Conservation (phyloP, 305 asterid genomes). For the Stenogyne calaminthoides region DNA sequence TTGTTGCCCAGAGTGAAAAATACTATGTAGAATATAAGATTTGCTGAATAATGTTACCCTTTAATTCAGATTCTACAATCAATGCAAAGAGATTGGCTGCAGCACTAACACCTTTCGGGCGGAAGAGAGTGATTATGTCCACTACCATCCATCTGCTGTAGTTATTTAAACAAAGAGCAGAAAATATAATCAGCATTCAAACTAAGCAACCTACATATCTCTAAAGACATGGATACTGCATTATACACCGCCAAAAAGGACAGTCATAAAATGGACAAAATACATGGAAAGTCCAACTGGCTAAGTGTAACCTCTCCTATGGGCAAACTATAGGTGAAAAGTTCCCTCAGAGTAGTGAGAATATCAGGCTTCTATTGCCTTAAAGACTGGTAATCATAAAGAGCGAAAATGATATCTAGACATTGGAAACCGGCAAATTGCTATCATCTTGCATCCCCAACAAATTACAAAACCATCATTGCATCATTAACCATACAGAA, state of each 20-base stretch:
- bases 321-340: not conserved
- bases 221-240: not conserved
- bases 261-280: not conserved
- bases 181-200: conserved; percentile 24
- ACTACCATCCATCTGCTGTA: conserved; percentile 66
- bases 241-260: not conserved
- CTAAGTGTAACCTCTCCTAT: not conserved
- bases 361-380: conserved; percentile 15
- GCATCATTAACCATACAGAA: conserved; percentile 13
- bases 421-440: no score
- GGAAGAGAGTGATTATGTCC: conserved; percentile 60
- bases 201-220: conserved; percentile 20
- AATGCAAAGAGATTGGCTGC: conserved; percentile 80
- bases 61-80: conserved; percentile 82
- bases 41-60: conserved; percentile 52
- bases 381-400: conserved; percentile 10
- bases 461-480: not conserved
- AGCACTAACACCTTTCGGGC: conserved; percentile 76
- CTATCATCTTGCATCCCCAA: conserved; percentile 10
- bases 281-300: conserved; percentile 9
- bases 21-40: conserved; percentile 4
- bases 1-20: conserved; percentile 21
- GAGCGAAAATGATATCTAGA: conserved; percentile 1
- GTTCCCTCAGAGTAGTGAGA: not conserved
- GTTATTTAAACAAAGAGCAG: conserved; percentile 31